A percentile compares a stretch with the other conserved stretches of the same genome.
Conservation (phyloP, 148 eudicot genomes). For the Fagopyrum esculentum region DNA sequence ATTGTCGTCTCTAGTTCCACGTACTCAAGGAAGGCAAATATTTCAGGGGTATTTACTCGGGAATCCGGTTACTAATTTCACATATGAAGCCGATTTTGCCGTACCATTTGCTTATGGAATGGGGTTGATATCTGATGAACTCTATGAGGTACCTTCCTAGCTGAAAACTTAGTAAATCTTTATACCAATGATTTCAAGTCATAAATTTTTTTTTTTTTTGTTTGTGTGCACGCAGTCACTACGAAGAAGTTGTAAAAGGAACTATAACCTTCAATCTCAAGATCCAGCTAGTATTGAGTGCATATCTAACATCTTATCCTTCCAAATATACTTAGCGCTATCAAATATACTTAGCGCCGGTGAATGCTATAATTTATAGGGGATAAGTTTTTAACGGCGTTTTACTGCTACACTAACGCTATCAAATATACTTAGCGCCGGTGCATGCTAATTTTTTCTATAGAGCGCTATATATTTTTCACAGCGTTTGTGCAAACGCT, state of each 20-base stretch:
- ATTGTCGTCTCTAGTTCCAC: too few species aligned
- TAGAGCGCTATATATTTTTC: too few species aligned
- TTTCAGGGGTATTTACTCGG: slow-evolving; percentile 35
- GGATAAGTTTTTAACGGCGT: too few species aligned
- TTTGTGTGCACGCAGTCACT: slow-evolving; percentile 17
- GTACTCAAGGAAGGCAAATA: neutral
- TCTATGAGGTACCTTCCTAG: neutral
- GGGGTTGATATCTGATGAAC: slow-evolving; percentile 43
- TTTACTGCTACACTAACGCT: too few species aligned
- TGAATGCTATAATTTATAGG: too few species aligned
- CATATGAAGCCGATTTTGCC: slow-evolving; percentile 13
- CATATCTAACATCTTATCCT: slow-evolving; percentile 16
- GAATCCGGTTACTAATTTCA: slow-evolving; percentile 24
- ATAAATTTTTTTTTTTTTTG: too few species aligned
- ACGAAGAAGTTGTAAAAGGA: slow-evolving; percentile 24
- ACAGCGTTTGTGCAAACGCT: slow-evolving; percentile 14
- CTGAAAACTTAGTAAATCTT: neutral
- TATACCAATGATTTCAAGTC: too few species aligned
- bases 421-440: too few species aligned
- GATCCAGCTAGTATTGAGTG: slow-evolving; percentile 23
- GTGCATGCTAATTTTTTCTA: too few species aligned
- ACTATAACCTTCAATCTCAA: slow-evolving; percentile 11
- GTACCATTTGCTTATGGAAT: slow-evolving; percentile 36
- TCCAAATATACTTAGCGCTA: neutral
- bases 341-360: too few species aligned